These are phyloP conservation scores for Lasiosphaeria miniovina DNA, from an alignment of 495 filamentous ascomycete genomes.

Conservation along the genomic window DNA sequence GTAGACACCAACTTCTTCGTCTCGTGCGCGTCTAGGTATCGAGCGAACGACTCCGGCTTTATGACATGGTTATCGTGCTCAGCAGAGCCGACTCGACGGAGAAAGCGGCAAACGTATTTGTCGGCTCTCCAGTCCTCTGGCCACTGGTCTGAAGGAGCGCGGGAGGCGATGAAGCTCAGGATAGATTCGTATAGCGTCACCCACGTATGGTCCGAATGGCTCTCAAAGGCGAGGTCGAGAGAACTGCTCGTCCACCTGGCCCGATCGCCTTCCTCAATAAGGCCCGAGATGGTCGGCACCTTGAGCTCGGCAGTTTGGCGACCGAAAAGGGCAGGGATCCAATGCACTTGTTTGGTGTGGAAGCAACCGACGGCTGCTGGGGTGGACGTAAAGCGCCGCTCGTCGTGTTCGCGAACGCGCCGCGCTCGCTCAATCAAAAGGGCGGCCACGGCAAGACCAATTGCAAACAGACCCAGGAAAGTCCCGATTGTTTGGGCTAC, in stretches of 20 bases:
- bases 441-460: neutral
- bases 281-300: neutral
- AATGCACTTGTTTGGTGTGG: neutral
- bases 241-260: neutral
- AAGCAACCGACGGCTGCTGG: neutral
- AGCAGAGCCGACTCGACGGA: neutral
- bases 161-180: neutral
- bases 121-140: neutral
- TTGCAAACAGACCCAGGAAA: neutral
- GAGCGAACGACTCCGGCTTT: neutral
- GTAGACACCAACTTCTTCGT: neutral
- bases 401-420: neutral
- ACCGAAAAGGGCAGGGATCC: neutral
- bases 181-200: constrained; percentile 2
- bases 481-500: neutral
- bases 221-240: neutral
- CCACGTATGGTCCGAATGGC: constrained; percentile 2
- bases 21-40: neutral
- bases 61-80: neutral
- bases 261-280: constrained; percentile 2
- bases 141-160: neutral
- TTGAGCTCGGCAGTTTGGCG: neutral
- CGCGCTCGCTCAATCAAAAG: neutral
- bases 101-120: constrained; percentile 1
- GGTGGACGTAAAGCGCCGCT: neutral